Base-by-base conservation (phyloP, 2,329 filamentous ascomycete species). In the Ascochyta koolunga region DNA sequence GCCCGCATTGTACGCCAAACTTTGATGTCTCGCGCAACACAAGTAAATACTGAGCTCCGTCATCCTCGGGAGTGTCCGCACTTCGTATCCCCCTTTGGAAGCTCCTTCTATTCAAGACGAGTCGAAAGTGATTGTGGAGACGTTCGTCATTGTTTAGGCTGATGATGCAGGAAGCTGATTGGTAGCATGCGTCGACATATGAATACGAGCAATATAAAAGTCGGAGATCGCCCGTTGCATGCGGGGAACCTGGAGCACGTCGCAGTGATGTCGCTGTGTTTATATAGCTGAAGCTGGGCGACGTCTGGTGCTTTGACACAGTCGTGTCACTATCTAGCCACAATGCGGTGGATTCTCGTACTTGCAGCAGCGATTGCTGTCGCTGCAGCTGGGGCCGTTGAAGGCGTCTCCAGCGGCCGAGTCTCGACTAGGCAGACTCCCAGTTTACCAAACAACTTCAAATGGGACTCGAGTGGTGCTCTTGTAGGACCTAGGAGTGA, bases 401-500 rank as follows among this genome's bases (percentile, higher is more conserved):
- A 19, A 2, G 25, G 39, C 25, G 5, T 18, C 13, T 13, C 38
- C 16, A 6, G 38, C 24, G 13, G 16, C 37, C n/a, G 9, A 3
- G 9, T 19, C 16, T 8, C 24, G 4, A 11, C 16, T 7, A 21
- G 16, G 4, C 22, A 31, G 15, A 9, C 16, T 13, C 25, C 24
- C 5, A 19, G 24, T 31, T 19, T 44, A 3, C 68, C 70, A 6
- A 65, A 43, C 38, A 67, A 48, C 33, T 72, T 73, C 52, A 60
- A 57, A 44, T 75, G 71, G 72, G 65, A 47, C 15, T 74, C 70
- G 1, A 72, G 56, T 38, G 58, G 43, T 25, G 50, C 60, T 0
- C 58, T 73, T 18, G 59, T 74, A 8, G 37, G 50, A 4, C 66
- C 71, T 5, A 71, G 72, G 50, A 64, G 67, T 9, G 69, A 71